Base-by-base conservation (phyloP, 2,329 filamentous ascomycete species). In the Neofusicoccum sp. region DNA sequence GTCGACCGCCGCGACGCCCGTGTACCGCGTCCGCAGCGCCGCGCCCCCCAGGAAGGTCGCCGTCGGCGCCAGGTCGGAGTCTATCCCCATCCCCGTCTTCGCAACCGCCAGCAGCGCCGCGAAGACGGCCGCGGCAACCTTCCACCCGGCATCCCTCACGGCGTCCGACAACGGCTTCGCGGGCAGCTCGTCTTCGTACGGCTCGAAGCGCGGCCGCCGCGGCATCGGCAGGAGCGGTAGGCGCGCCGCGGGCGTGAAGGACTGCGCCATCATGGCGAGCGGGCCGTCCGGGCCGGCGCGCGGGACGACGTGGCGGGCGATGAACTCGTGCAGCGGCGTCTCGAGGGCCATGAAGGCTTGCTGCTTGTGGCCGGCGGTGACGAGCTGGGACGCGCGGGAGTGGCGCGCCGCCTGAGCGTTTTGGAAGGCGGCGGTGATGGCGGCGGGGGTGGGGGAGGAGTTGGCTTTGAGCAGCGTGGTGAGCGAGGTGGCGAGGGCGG, bases 401-500 rank as follows among this genome's bases (percentile, higher is more conserved):
- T 34, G 30, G 11, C 54, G 54, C 8, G 26, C n/a, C 8, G 26
- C 41, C 9, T 58, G 54, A 0, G 44, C 41, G 14, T n/a, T 33
- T 12, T 38, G 40, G 44, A 60, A 60, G 4, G 11, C 33, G 4
- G 33, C 4, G 31, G 40, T n/a, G 9, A 58, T 58, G 1, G 34
- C 16, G 14, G 4, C 30, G 6, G 45, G 28, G 4, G 54, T 45
- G 3, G 43, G 54, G 12, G 2, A 20, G 7, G 14, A 2, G 20
- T 56, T 33, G 6, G 9, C 6, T 28, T 47, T 58, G 12, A 58
- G 28, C 54, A 36, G 30, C 7, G 26, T 16, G 20, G 28, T 3
- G 16, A 59, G 12, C 8, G 33, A 6, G 4, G 38, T 62, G 64
- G 58, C 43, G 6, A 69, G 63, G 6, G 53, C 57, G 26, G 61